Evolutionary conservation across 1,284 basidiomycete species (phyloP).

Genomic region (Blastosporella zonata): DNA sequence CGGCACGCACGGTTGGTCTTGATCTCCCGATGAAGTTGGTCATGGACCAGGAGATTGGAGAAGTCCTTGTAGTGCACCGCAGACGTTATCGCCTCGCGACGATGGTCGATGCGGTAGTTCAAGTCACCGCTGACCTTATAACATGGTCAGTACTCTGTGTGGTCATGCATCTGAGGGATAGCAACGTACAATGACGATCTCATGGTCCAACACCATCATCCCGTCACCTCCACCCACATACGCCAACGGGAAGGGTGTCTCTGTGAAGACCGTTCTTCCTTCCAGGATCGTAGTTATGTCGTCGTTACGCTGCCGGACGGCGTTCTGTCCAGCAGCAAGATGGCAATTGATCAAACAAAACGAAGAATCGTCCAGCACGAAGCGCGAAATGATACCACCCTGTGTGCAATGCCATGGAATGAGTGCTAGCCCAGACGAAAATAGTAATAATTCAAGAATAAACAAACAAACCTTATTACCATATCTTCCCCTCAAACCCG

Average conservation of each 20-base stretch:
- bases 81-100: conserved; percentile 76
- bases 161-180: conserved; percentile 1
- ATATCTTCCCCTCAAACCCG: conserved; percentile 89
- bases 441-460: neutral
- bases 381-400: conserved; percentile 90
- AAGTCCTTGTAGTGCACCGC: conserved; percentile 68
- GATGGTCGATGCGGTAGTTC: conserved; percentile 93
- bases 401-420: conserved; percentile 27
- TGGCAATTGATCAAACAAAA: conserved; percentile 96
- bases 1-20: conserved; percentile 83
- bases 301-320: conserved; percentile 79
- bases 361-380: conserved; percentile 88
- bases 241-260: conserved; percentile 50
- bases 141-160: neutral
- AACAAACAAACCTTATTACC: conserved; percentile 83
- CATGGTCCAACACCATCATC: conserved; percentile 92
- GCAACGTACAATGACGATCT: conserved; percentile 81
- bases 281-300: conserved; percentile 87
- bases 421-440: too few species aligned
- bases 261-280: conserved; percentile 70
- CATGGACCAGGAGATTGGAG: conserved; percentile 66
- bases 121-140: conserved; percentile 74
- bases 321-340: conserved; percentile 89
- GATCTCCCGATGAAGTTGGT: conserved; percentile 91
- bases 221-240: conserved; percentile 93